Evolutionary conservation across 2,329 filamentous ascomycete species (phyloP).

Genomic region (Acarospora socialis): DNA sequence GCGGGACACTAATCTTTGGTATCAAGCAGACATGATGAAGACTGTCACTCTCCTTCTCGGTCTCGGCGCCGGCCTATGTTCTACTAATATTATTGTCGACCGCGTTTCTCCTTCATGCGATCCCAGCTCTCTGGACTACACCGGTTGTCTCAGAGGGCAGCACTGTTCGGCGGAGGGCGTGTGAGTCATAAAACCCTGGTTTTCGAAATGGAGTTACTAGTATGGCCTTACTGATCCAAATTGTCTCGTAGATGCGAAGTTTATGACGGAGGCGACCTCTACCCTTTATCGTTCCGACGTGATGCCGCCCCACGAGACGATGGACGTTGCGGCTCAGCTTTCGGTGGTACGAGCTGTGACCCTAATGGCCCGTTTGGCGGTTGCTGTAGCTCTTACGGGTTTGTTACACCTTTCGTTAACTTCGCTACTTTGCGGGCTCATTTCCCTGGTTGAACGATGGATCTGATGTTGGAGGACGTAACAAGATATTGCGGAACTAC

Average conservation of each 20-base stretch:
- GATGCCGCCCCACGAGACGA: slow-evolving; percentile 18
- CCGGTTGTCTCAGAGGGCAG: slow-evolving; percentile 11
- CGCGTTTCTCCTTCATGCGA: slow-evolving; percentile 9
- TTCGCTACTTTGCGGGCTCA: no score
- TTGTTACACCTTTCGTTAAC: not conserved
- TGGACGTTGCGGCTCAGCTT: slow-evolving; percentile 28
- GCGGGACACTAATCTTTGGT: no score
- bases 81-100: slow-evolving; percentile 10
- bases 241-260: not conserved
- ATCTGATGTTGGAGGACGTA: not conserved
- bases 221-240: not conserved
- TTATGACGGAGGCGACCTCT: slow-evolving; percentile 1
- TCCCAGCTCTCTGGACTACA: slow-evolving; percentile 4
- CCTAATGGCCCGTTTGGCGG: slow-evolving; percentile 25
- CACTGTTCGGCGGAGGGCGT: slow-evolving; percentile 7
- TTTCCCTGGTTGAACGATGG: slow-evolving; percentile 11
- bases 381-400: slow-evolving; percentile 24
- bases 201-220: no score
- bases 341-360: slow-evolving; percentile 27
- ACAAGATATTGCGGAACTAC: not conserved
- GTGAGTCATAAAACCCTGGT: no score
- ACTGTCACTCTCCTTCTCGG: slow-evolving; percentile 3
- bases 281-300: slow-evolving; percentile 5
- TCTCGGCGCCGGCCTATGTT: slow-evolving; percentile 3
- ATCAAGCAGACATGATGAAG: no score